A percentile compares a stretch with the other conserved stretches of the same genome.
phyloP scores from a whole-genome alignment of 345 rosid species.

The Rhizophora apiculata region DNA sequence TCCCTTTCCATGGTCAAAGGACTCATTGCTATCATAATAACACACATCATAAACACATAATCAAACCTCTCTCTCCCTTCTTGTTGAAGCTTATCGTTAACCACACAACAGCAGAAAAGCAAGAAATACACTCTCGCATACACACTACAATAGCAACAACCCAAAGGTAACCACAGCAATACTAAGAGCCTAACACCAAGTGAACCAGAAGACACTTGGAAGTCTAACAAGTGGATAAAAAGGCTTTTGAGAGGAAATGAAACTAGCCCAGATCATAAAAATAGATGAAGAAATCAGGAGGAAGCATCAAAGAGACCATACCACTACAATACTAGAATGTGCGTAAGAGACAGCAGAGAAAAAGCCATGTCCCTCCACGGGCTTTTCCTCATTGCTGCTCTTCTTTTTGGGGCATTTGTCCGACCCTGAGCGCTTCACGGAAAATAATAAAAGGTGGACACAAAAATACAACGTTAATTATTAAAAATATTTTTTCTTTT shows the following conservation, averaged over 20 bases:
- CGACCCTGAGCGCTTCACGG: too few relatives aligned
- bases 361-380: too few relatives aligned
- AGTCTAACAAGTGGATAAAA: conserved; percentile 8
- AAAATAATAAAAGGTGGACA: too few relatives aligned
- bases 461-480: too few relatives aligned
- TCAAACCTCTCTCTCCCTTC: conserved; percentile 33
- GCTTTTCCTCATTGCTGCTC: too few relatives aligned
- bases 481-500: too few relatives aligned
- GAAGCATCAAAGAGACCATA: conserved; percentile 14
- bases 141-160: background rate
- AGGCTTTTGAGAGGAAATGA: conserved; percentile 11
- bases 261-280: conserved; percentile 23
- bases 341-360: too few relatives aligned
- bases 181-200: background rate
- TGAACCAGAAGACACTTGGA: background rate
- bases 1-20: conserved; percentile 48
- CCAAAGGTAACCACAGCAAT: background rate
- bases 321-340: background rate
- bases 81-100: conserved; percentile 26
- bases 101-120: conserved; percentile 3
- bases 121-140: too few relatives aligned
- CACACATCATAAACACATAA: conserved; percentile 41
- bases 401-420: too few relatives aligned
- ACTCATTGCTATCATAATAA: conserved; percentile 28
- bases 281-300: conserved; percentile 10